Conservation (phyloP, 257 asterid species). For the Ocimum tenuiflorum region DNA sequence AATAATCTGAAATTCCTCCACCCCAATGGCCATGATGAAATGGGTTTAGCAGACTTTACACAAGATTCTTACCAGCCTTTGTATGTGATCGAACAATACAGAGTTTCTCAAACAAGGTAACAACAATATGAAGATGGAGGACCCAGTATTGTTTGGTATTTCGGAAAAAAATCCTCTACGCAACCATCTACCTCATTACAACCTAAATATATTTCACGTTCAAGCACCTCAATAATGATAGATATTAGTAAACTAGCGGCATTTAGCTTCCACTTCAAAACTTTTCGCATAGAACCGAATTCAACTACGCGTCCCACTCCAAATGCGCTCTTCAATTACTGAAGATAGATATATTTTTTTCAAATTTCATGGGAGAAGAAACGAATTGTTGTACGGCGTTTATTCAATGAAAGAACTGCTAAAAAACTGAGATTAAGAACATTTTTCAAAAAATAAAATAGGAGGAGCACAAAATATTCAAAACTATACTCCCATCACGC, state of each 20-base stretch:
- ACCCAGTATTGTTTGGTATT: neutral
- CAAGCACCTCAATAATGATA: neutral
- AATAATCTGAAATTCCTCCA: neutral
- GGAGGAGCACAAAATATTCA: no score
- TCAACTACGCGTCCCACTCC: no score
- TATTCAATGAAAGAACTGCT: no score
- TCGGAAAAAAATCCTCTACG: neutral
- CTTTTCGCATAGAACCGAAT: no score
- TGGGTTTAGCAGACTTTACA: neutral
- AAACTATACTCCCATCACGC: no score
- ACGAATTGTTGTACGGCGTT: no score
- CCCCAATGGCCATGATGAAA: neutral
- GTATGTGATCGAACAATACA: neutral
- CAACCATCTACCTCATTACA: neutral
- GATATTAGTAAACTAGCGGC: neutral
- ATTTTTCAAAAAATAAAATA: no score
- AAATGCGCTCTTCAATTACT: no score
- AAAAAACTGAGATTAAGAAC: no score
- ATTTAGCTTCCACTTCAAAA: no score
- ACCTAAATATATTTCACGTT: neutral
- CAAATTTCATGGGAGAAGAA: no score
- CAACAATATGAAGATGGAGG: neutral
- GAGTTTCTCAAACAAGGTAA: neutral
- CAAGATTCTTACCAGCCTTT: neutral
- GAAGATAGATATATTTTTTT: no score